phyloP scores from a whole-genome alignment of 1,284 basidiomycete genomes.

The Boletus sp. region DNA sequence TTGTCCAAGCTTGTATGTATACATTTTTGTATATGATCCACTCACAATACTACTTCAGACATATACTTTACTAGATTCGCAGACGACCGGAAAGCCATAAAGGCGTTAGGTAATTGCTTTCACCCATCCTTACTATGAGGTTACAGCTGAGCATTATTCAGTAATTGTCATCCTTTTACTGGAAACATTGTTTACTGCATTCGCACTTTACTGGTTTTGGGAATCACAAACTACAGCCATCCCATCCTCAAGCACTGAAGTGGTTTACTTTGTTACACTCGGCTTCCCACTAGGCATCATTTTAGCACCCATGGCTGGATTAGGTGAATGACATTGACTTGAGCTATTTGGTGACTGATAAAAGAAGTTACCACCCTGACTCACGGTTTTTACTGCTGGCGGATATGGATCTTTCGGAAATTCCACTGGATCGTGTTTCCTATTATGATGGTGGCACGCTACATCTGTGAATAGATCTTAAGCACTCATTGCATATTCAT shows the following conservation, averaged over 20 bases:
- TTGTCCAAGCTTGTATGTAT: conserved; percentile 11
- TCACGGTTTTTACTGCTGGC: conserved; percentile 34
- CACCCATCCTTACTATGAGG: neutral
- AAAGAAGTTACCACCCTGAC: conserved; percentile 24
- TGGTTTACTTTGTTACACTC: too few species aligned
- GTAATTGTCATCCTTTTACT: conserved; percentile 22
- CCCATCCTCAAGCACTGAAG: too few species aligned
- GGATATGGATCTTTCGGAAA: conserved; percentile 19
- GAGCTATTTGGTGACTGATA: neutral
- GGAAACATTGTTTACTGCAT: conserved; percentile 20
- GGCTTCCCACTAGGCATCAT: neutral
- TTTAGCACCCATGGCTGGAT: conserved; percentile 13
- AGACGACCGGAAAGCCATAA: conserved; percentile 13
- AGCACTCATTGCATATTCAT: neutral
- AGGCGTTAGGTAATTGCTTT: conserved; percentile 5
- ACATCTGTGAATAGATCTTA: neutral
- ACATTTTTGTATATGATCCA: neutral
- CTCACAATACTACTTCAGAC: conserved; percentile 1
- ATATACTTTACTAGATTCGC: conserved; percentile 18
- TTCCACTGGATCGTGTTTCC: conserved; percentile 2
- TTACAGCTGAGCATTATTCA: neutral
- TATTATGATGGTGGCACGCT: conserved; percentile 28
- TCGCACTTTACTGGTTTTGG: conserved; percentile 23
- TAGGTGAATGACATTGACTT: conserved; percentile 19
- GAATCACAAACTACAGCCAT: too few species aligned